Evolutionary conservation across 2,329 filamentous ascomycete species (phyloP), one percentile per base, ranked within the genome.

Genomic region (Epichloe glyceriae): DNA sequence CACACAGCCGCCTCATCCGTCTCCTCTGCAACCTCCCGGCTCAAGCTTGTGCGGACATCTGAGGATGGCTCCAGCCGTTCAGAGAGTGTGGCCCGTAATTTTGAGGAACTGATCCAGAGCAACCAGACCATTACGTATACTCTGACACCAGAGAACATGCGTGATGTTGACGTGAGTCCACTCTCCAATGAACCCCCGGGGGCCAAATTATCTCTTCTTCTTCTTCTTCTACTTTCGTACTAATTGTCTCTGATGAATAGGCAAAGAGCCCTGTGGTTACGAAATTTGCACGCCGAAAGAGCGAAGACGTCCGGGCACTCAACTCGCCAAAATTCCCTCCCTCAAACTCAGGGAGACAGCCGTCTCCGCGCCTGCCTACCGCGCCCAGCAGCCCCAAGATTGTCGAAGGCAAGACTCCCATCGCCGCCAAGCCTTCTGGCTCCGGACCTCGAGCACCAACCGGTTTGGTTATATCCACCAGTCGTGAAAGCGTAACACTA

Each of bases 41-140:
- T 77, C 46, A 79, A 77, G 61, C 65, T 73, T 7, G 66, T 76
- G 3, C 73, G 78, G 39, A 76, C 71, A 4, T 83, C 80, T 0
- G 79, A 84, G 55, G 80, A 83, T 15, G 76, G 72, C 56, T 64
- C 66, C 17, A 73, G 61, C 51, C 71, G 69, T 5, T 67, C 71
- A 6, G 78, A 79, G 44, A 78, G 83, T 52, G 78, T 83, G 46
- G 77, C 79, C 10, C 79, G 77, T 45, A 81, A 85, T 58, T 84
- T 93, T 60, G 87, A 93, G 61, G 78, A 89, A 58, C 73, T 91
- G 47, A 90, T 93, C 55, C 80, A 86, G 51, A 89, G 86, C 64
- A 84, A 88, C 58, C 80, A 89, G 62, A 91, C 87, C 1, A 82
- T 91, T 42, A 86, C 87, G 58, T 91, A 85, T 63, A 91, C 87